These are phyloP conservation scores for Eurotiales sp. DNA, from an alignment of 2,329 filamentous ascomycete genomes.

Conservation along the genomic window DNA sequence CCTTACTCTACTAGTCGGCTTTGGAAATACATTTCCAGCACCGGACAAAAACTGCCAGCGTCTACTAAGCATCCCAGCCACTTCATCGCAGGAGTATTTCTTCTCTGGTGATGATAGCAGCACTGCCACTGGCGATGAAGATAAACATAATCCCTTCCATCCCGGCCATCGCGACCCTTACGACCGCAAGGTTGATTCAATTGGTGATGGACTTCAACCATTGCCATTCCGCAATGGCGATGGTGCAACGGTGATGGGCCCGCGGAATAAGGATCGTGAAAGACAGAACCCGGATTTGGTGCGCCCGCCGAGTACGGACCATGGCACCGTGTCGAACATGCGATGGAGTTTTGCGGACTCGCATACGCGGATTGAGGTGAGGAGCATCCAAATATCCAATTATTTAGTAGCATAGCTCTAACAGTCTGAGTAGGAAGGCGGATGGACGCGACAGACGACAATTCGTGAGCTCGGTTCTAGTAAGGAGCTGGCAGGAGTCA, in stretches of 20 bases:
- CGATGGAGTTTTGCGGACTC: constrained; percentile 68
- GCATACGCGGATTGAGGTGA: constrained; percentile 60
- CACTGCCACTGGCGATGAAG: no score
- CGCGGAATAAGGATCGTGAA: constrained; percentile 64
- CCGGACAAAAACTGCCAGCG: constrained; percentile 28
- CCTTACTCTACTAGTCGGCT: neutral
- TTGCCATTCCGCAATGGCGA: constrained; percentile 59
- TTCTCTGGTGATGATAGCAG: constrained; percentile 14
- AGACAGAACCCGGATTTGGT: constrained; percentile 68
- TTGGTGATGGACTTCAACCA: constrained; percentile 34
- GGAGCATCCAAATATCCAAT: constrained; percentile 14
- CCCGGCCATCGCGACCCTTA: constrained; percentile 59
- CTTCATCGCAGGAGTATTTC: constrained; percentile 24
- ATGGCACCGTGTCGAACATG: constrained; percentile 67
- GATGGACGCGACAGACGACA: constrained; percentile 69
- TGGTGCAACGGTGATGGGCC: constrained; percentile 65
- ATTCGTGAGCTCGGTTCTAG: constrained; percentile 32
- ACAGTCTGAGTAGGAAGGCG: constrained; percentile 56
- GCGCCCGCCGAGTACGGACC: constrained; percentile 68
- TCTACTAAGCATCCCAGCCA: constrained; percentile 26
- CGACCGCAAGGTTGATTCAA: constrained; percentile 59
- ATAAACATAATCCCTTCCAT: constrained; percentile 50
- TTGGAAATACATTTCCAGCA: constrained; percentile 14
- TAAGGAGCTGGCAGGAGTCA: constrained; percentile 70
- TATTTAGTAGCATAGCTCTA: constrained; percentile 1